Evolutionary conservation across 176 grass and related monocot species (phyloP).

Genomic region (Oryza meyeriana): DNA sequence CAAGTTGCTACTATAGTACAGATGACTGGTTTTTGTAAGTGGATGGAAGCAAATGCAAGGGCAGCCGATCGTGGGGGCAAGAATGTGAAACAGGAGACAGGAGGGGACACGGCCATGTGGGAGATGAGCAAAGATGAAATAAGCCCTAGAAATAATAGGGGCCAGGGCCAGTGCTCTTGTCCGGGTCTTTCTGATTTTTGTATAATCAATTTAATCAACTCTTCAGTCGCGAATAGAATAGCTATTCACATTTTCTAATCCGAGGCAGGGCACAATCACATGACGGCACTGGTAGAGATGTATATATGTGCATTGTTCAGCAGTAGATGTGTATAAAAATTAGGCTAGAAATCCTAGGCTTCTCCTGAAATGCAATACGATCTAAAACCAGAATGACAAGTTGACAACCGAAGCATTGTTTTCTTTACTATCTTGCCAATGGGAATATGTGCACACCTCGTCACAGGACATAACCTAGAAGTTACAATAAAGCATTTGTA

Average conservation of each 20-base stretch:
- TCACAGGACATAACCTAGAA: neutral
- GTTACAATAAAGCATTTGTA: neutral
- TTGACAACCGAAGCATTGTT: neutral
- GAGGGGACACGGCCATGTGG: constrained; percentile 44
- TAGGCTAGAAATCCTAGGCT: neutral
- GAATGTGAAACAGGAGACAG: constrained; percentile 30
- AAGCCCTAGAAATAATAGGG: constrained; percentile 21
- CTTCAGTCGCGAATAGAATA: constrained; percentile 1
- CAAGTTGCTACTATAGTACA: neutral
- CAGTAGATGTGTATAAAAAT: constrained; percentile 2
- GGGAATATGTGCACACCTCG: neutral
- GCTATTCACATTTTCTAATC: constrained; percentile 10
- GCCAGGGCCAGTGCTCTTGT: constrained; percentile 23
- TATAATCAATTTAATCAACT: constrained; percentile 2
- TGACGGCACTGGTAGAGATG: constrained; percentile 11
- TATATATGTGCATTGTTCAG: neutral
- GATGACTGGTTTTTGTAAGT: constrained; percentile 7
- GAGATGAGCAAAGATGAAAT: constrained; percentile 18
- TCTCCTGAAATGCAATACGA: neutral
- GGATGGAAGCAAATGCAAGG: neutral
- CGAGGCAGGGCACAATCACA: constrained; percentile 29
- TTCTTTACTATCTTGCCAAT: neutral
- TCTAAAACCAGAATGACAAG: neutral
- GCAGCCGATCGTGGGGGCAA: constrained; percentile 12
- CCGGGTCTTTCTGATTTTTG: neutral